A percentile compares a stretch with the other conserved stretches of the same genome.
Evolutionary conservation across 306 rosid species (phyloP).

Genomic region (Cucurbita ficifolia): DNA sequence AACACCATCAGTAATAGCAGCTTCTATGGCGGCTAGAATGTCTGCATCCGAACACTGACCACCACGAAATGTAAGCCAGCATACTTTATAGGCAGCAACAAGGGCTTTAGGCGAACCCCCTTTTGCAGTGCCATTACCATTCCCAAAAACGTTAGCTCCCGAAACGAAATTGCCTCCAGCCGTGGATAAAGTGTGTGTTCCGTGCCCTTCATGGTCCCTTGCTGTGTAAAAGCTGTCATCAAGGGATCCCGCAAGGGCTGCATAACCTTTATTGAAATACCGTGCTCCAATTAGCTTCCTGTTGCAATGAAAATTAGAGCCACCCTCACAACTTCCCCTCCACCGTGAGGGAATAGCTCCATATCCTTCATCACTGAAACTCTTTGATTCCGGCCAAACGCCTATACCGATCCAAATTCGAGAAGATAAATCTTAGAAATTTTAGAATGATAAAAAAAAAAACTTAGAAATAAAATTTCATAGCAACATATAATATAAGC

Average conservation of each 20-base stretch:
- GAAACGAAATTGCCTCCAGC: constrained; percentile 54
- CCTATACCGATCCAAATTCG: neutral
- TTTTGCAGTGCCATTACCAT: constrained; percentile 58
- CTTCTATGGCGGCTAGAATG: constrained; percentile 41
- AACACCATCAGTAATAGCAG: constrained; percentile 59
- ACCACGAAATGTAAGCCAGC: constrained; percentile 30
- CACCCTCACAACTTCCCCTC: constrained; percentile 2
- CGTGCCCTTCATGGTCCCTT: constrained; percentile 64
- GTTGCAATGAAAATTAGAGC: constrained; percentile 3
- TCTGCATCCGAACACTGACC: constrained; percentile 41
- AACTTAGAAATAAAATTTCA: neutral
- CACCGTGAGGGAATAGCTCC: neutral
- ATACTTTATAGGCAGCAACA: constrained; percentile 69
- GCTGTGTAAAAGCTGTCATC: constrained; percentile 7
- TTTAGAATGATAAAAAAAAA: neutral
- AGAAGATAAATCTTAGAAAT: neutral
- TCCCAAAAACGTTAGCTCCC: constrained; percentile 29
- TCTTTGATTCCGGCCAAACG: constrained; percentile 2
- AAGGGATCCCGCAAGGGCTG: neutral
- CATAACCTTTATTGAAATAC: constrained; percentile 42
- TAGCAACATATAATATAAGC: no score
- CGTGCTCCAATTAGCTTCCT: constrained; percentile 80
- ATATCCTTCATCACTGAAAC: neutral
- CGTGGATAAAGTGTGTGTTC: constrained; percentile 83
- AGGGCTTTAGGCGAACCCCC: constrained; percentile 86